A percentile compares a stretch with the other conserved stretches of the same genome.
These are phyloP conservation scores for Drechslerella coelobrocha DNA, from an alignment of 2,329 filamentous ascomycete genomes.

Conservation along the genomic window DNA sequence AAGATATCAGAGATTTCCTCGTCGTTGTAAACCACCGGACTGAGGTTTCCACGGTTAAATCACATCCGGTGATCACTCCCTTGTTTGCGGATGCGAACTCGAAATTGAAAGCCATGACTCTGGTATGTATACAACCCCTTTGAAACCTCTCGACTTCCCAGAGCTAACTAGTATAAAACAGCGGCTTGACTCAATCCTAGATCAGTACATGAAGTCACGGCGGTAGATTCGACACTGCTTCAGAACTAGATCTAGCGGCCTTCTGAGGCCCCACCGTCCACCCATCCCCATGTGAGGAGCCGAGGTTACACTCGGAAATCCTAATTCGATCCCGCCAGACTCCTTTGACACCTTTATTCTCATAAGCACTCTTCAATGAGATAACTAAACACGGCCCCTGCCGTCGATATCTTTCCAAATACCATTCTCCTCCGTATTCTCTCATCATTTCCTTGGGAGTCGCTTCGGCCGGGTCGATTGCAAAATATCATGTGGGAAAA, in stretches of 20 bases:
- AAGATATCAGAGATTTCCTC: conserved; percentile 86
- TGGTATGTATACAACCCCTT: conserved; percentile 63
- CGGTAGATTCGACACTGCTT: conserved; percentile 34
- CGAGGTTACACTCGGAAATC: conserved; percentile 12
- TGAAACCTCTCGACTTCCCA: too few relatives aligned
- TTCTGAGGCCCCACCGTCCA: background rate
- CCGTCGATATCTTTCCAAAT: conserved; percentile 18
- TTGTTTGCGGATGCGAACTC: conserved; percentile 88
- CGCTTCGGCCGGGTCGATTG: conserved; percentile 51
- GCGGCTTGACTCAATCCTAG: conserved; percentile 48
- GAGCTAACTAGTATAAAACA: conserved; percentile 12
- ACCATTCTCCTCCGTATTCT: conserved; percentile 24
- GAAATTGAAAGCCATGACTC: conserved; percentile 83
- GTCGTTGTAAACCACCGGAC: conserved; percentile 92
- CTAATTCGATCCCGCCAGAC: background rate
- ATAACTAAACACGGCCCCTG: background rate
- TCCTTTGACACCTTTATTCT: background rate
- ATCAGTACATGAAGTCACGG: conserved; percentile 48
- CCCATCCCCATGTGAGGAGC: background rate
- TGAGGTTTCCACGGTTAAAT: conserved; percentile 77
- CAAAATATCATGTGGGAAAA: conserved; percentile 35
- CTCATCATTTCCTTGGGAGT: conserved; percentile 46
- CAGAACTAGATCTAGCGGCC: background rate
- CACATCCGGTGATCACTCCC: conserved; percentile 81
- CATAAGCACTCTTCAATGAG: background rate